Evolutionary conservation across 345 rosid genomes (phyloP).

Genomic region (Syzygium jambos): DNA sequence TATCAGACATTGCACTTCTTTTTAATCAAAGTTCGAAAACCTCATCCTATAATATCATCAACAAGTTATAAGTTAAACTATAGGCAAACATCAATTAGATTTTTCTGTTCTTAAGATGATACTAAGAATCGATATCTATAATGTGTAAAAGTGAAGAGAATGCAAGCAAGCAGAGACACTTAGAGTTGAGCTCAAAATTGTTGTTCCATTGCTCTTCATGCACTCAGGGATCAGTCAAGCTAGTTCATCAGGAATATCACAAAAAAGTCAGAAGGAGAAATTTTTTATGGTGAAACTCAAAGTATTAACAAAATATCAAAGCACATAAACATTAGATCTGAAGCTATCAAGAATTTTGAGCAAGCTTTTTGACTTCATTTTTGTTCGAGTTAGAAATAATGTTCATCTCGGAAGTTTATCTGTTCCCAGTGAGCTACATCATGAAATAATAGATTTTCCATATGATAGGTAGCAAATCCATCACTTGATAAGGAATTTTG

Average conservation of each 20-base stretch:
- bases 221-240: neutral
- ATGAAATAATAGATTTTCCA: neutral
- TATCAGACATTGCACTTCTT: neutral
- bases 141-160: neutral
- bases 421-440: neutral
- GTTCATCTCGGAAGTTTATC: neutral
- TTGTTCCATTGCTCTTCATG: neutral
- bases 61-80: neutral
- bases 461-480: neutral
- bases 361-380: neutral
- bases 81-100: neutral
- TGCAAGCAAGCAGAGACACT: neutral
- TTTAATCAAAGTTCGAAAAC: neutral
- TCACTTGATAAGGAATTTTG: neutral
- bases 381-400: neutral
- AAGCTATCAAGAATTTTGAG: neutral
- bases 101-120: neutral
- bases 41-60: neutral
- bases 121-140: neutral
- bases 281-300: neutral
- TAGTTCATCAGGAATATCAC: neutral
- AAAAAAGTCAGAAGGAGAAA: neutral
- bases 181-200: neutral
- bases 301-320: neutral
- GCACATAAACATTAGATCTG: neutral